These are phyloP conservation scores for Epichloe hybrida DNA, from an alignment of 2,329 filamentous ascomycete species.

Conservation along the genomic window DNA sequence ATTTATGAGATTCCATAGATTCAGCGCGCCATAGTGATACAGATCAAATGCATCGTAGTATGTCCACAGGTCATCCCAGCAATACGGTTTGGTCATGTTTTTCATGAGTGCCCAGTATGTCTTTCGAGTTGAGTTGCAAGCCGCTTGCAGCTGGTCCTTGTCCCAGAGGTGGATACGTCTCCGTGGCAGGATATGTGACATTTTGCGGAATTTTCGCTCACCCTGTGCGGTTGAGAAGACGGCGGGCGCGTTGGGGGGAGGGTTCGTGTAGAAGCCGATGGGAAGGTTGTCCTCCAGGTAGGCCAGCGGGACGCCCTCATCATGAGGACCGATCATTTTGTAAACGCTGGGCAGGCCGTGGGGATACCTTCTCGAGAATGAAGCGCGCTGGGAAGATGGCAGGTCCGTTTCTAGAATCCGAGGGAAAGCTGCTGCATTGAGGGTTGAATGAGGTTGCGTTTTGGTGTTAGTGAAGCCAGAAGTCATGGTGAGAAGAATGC, in stretches of 20 bases:
- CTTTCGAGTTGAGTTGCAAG: slow-evolving; percentile 25
- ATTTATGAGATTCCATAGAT: slow-evolving; percentile 33
- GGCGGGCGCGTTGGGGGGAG: slow-evolving; percentile 17
- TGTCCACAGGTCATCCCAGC: slow-evolving; percentile 29
- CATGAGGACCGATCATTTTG: slow-evolving; percentile 17
- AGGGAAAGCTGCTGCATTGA: slow-evolving; percentile 7
- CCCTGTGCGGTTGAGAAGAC: slow-evolving; percentile 27
- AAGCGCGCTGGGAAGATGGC: slow-evolving; percentile 11
- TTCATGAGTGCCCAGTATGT: slow-evolving; percentile 23
- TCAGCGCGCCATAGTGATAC: slow-evolving; percentile 32
- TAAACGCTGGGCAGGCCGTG: slow-evolving; percentile 22
- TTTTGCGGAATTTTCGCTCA: slow-evolving; percentile 14
- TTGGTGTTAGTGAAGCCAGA: background rate
- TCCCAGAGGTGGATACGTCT: slow-evolving; percentile 25
- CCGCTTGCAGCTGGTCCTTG: slow-evolving; percentile 23
- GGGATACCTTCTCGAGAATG: slow-evolving; percentile 21
- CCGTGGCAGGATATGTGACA: slow-evolving; percentile 15
- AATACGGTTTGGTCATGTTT: slow-evolving; percentile 16
- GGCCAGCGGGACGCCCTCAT: slow-evolving; percentile 12
- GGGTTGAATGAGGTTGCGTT: background rate
- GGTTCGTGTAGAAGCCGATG: slow-evolving; percentile 23
- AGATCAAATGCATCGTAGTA: slow-evolving; percentile 36
- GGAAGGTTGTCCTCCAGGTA: slow-evolving; percentile 25
- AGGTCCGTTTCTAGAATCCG: slow-evolving; percentile 12
- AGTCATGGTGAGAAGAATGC: background rate